Evolutionary conservation across 768 basidiomycete species (phyloP), one percentile per base, ranked within the genome.

Genomic region (Boletus tylopilopsis): DNA sequence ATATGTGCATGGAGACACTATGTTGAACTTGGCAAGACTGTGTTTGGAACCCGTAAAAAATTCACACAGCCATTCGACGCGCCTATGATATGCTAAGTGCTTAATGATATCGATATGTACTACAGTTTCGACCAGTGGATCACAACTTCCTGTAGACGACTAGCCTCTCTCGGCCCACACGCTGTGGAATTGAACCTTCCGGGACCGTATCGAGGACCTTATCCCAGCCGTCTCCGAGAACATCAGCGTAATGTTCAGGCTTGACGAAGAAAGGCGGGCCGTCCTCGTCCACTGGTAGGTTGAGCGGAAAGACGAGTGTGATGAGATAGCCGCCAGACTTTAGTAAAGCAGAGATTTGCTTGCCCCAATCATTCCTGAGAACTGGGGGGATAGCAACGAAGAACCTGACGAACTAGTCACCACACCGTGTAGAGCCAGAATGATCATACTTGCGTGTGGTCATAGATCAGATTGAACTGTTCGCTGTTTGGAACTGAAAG

Each of bases 311-410:
- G 6, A 81, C 67, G 11, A 85, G 64, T 0, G 79, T 76, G 53
- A 88, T 76, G 21, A 88, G 75, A 50, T 77, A 76, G 15, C 84
- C 85, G 0, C 83, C 85, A 1, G 78, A 74, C 47, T 79, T 82
- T 44, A 84, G 64, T 15, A 89, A 62, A 15, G 71, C 66, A 2
- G 70, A 66, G 67, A 88, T 82, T 55, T 82, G 73, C 13, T 59
- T 54, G 1, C 77, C 87, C 85, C 85, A 87, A 16, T 73, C 73
- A 3, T 54, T 37, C 11, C 87, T 75, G 32, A 63, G 69, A 3
- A 66, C 50, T 0, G 82, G 85, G 0, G 79, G 80, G 19, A 90
- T 79, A 2, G 87, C 86, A 36, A 83, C 82, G 63, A 90, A 88
- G 69, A 88, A 50, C 18, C 59, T 64, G 30, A 33, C 16, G 23